phyloP scores from a whole-genome alignment of 1,139 yeast genomes.

The Martiniozyma asiatica region DNA sequence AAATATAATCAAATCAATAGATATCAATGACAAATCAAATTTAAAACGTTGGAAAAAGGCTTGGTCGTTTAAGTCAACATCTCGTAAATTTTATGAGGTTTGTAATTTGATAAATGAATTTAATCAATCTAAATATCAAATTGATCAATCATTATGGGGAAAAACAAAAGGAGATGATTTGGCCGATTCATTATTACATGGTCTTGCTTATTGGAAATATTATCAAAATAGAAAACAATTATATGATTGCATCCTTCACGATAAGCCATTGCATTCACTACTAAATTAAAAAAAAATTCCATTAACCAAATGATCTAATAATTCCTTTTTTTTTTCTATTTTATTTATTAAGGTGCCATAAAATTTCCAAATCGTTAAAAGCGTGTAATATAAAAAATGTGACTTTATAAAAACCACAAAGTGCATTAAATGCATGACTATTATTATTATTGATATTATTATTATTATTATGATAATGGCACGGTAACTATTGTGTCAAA shows the following conservation, averaged over 20 bases:
- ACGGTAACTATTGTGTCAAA: no score
- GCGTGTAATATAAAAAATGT: no score
- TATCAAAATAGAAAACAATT: conserved; percentile 21
- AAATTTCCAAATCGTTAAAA: no score
- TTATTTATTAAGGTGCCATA: no score
- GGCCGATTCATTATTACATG: conserved; percentile 49
- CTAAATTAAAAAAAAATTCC: neutral
- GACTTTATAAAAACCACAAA: no score
- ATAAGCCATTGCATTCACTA: neutral
- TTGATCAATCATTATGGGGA: conserved; percentile 13
- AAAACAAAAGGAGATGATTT: conserved; percentile 45
- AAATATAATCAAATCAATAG: neutral
- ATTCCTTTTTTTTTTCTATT: no score
- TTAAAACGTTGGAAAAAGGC: conserved; percentile 7
- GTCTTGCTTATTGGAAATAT: conserved; percentile 41
- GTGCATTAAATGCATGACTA: no score
- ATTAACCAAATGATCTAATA: no score
- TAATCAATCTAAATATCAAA: conserved; percentile 4
- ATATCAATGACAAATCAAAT: neutral
- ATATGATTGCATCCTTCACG: neutral
- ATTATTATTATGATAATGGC: no score
- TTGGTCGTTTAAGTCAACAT: conserved; percentile 10
- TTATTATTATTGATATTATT: no score
- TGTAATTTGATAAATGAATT: conserved; percentile 12
- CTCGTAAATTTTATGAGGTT: conserved; percentile 17